Evolutionary conservation across 2,329 filamentous ascomycete species (phyloP).

Genomic region (Coniochaeta sp.): DNA sequence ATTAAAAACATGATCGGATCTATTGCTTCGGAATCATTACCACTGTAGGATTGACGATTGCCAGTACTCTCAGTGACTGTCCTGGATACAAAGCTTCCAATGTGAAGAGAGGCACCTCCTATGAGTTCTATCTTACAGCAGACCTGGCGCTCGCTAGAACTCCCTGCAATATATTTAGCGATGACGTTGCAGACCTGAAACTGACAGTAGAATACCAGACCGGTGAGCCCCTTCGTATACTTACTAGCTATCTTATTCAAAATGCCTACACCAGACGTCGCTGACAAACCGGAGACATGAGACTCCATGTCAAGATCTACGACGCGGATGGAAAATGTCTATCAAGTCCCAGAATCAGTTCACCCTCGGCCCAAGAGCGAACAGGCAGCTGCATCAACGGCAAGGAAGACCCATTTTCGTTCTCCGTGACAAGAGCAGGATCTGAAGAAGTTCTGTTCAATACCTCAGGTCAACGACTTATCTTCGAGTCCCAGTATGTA

Average conservation of each 20-base stretch:
- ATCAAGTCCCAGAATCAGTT: constrained; percentile 65
- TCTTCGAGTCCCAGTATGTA: constrained; percentile 72
- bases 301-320: constrained; percentile 67
- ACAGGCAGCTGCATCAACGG: constrained; percentile 15
- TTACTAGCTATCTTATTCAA: too few relatives aligned
- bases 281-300: constrained; percentile 39
- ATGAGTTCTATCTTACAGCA: constrained; percentile 62
- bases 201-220: constrained; percentile 25
- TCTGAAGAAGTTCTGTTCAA: constrained; percentile 50
- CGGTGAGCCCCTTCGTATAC: constrained; percentile 9
- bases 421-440: constrained; percentile 42
- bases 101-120: constrained; percentile 41
- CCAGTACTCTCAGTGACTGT: constrained; percentile 28
- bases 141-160: constrained; percentile 59
- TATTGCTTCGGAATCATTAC: background rate
- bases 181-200: constrained; percentile 50
- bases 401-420: constrained; percentile 56
- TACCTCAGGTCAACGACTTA: constrained; percentile 38
- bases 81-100: constrained; percentile 62
- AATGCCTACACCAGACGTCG: too few relatives aligned
- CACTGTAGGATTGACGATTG: background rate
- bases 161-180: constrained; percentile 69
- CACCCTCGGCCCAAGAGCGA: constrained; percentile 50
- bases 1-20: background rate
- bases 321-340: constrained; percentile 63